Base-by-base conservation (phyloP, 352 stramenopile species). In the Phytophthora quininea region DNA sequence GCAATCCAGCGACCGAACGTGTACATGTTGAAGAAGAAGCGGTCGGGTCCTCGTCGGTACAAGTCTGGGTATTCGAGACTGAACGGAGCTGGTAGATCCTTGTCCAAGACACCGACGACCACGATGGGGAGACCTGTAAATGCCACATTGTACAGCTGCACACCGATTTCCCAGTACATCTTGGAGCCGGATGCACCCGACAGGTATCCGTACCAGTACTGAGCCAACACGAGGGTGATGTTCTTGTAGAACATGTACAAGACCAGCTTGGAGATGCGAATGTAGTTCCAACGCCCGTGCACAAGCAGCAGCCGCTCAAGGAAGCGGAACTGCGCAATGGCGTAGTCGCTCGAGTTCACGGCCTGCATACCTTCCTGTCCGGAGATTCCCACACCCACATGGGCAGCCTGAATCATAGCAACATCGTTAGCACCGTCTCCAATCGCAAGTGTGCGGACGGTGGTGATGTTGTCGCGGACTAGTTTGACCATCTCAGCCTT, bases 241-340 rank as follows among this genome's bases (percentile, higher is more conserved):
- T 98, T 98, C 73, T 98, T 98, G 81, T 97, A 98, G 67, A 98
- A 98, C 72, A 94, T 96, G 77, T 97, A 98, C 33, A 95, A 68
- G 19, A 98, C 84, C 11, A 98, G 68, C 58, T 96, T 96, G 35
- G 91, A 95, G 55, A 96, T 92, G 35, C 95, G 88, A 40, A 93
- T 86, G 73, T 98, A 97, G 71, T 96, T 97, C 84, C 89, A 96
- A 12, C 88, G 77, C 19, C 96, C 96, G 69, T 98, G 96, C 29
- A 98, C 86, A 4, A 98, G 69, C 40, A 98, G 75, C 15, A 98
- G 66, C 0, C 84, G 79, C 59, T 95, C 83, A 7, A 98, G 71
- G 69, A 96, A 98, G 1, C 89, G 90, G 64, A 98, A 98, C 67
- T 98, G 92, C 1, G 86, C 89, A 52, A 98, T 97, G 3, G 93